Base-by-base conservation (phyloP, 208 protist species). In the Acanthamoeba divionensis region DNA sequence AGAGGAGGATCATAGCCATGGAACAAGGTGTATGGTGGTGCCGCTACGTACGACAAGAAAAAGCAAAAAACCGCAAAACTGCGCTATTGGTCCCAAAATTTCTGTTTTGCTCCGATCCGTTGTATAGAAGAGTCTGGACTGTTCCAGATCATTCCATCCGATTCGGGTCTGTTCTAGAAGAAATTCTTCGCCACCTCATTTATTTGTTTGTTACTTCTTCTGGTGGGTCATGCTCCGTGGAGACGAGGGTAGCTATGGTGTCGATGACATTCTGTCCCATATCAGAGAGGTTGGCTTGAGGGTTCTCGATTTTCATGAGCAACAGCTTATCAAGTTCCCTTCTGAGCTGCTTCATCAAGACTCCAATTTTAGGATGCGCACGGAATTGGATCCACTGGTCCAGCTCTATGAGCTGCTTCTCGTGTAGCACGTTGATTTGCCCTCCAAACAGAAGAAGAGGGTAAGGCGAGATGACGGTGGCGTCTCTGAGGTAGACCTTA, bases 401-500 rank as follows among this genome's bases (percentile, higher is more conserved):
- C 0, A 92, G 52, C 0, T 50, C 44, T 13, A 93, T 89, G 4
- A 86, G 24, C 90, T 92, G 85, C 55, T 90, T 89, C 13, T 73
- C 47, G 31, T 91, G 62, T 38, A 91, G 45, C 0, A 94, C 75
- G 24, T 91, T 63, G 33, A 96, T 86, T 9, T 75, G 62, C 8
- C 92, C 96, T 52, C 96, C 96, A 85, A 99, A 98, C 13, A 99
- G 92, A 10, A 98, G 95, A 33, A 99, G 91, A 60, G 98, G 96
- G 62, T 98, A 94, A 21, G 97, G 96, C 0, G 95, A 92, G 44
- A 98, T 94, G 65, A 97, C 92, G 3, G 96, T 97, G 29, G 96
- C 95, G 85, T 98, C 96, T 21, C 97, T 93, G 54, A 98, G 55
- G 91, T 97, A 99, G 1, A 97, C 95, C 48, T 91, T 92, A 4